Evolutionary conservation across 257 asterid species (phyloP), one percentile per base, ranked within the genome.

Genomic region (Dorcoceras hygrometricum): DNA sequence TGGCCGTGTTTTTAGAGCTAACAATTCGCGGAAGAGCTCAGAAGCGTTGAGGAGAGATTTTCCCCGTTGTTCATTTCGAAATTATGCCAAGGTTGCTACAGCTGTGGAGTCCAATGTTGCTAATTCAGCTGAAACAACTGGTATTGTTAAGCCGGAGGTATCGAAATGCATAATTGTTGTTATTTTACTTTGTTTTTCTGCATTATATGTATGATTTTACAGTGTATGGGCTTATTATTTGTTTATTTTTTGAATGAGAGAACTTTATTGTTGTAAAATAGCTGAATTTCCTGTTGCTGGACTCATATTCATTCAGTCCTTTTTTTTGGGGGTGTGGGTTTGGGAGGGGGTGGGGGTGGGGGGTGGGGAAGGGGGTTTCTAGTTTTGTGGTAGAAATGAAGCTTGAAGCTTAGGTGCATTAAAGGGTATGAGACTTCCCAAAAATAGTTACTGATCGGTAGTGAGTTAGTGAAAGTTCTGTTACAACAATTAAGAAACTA

Each of bases 71-170:
- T 43, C 77, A 27, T 69, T 68, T 58, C 81, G 79, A 20, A 71
- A 65, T 57, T 86, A 77, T 73, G 85, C 86, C 1, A 80, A 73
- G 66, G 88, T 85, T 53, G 89, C 96, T 10, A 76, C 88, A 34
- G 74, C 76, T 29, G 86, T 63, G 56, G 88, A 73, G 76, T 82
- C 88, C 11, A 51, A 62, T 72, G 72, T 22, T 28, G 72, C 23
- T 56, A 67, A 75, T 75, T 66, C 73, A 28, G 9, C 36, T 18
- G 72, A 62, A 59, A 74, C 71, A 31, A 26, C 43, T 32, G 68
- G 70, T 61, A 34, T 77, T 39, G 29, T 10, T 57, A 83, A 76
- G 65, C 55, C 84, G 3, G 78, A 80, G 86, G 95, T 84, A 71
- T 34, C 43, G 31, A 60, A 61, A 19, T 24, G 19, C 57, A 25